phyloP scores from a whole-genome alignment of 2,329 filamentous ascomycete species.

The Pseudogymnoascus sp. region DNA sequence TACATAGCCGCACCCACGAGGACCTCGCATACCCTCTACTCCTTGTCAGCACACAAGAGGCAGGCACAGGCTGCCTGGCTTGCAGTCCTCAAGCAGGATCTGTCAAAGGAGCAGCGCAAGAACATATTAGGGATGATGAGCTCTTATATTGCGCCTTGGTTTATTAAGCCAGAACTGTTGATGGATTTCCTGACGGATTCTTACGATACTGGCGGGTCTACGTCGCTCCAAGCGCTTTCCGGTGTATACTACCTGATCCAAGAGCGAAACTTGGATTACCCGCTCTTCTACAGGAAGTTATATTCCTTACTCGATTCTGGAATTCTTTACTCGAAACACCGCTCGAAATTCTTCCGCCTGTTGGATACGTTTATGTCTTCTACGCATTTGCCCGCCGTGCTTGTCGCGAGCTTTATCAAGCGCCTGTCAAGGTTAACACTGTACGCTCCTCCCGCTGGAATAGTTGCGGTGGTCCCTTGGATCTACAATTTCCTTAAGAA shows the following conservation, averaged over 20 bases:
- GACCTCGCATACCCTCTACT: slow-evolving; percentile 57
- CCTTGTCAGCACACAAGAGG: slow-evolving; percentile 63
- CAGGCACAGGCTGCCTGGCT: slow-evolving; percentile 84
- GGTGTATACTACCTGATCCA: slow-evolving; percentile 93
- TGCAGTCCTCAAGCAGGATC: slow-evolving; percentile 57
- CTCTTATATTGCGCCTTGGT: slow-evolving; percentile 77
- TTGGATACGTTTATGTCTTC: slow-evolving; percentile 85
- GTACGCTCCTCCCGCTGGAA: slow-evolving; percentile 80
- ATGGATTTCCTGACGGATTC: slow-evolving; percentile 97
- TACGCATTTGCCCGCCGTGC: slow-evolving; percentile 79
- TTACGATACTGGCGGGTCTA: slow-evolving; percentile 78
- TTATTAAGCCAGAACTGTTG: slow-evolving; percentile 75
- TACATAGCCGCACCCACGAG: slow-evolving; percentile 57
- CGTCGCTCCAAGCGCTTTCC: slow-evolving; percentile 77
- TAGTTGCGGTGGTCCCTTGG: slow-evolving; percentile 85
- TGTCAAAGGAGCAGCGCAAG: slow-evolving; percentile 70
- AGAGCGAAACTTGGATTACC: slow-evolving; percentile 91
- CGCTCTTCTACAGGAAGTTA: slow-evolving; percentile 84
- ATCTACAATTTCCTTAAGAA: slow-evolving; percentile 89
- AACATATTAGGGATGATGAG: slow-evolving; percentile 66
- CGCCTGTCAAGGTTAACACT: slow-evolving; percentile 75
- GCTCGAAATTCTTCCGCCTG: slow-evolving; percentile 85
- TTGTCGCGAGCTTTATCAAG: slow-evolving; percentile 96
- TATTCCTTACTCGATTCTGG: slow-evolving; percentile 84
- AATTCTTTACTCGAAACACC: slow-evolving; percentile 86